Evolutionary conservation across 495 filamentous ascomycete species (phyloP).

Genomic region (Niebla homalea): DNA sequence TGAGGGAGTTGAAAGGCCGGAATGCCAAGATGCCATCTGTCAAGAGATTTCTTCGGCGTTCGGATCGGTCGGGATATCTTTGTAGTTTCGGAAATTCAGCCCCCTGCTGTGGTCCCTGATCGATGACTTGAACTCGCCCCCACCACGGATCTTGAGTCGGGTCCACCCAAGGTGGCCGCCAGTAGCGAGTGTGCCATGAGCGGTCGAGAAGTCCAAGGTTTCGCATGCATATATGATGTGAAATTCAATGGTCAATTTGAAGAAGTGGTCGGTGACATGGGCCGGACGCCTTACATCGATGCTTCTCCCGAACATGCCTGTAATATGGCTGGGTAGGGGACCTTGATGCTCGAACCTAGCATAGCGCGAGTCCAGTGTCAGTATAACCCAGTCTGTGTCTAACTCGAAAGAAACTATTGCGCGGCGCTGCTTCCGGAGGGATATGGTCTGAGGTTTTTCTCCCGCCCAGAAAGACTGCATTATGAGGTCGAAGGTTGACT

Average conservation of each 20-base stretch:
- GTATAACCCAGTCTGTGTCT: not conserved
- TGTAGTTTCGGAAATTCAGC: too few relatives aligned
- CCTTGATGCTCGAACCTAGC: not conserved
- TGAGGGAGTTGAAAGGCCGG: too few relatives aligned
- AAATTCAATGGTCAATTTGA: not conserved
- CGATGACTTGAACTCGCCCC: too few relatives aligned
- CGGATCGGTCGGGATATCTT: too few relatives aligned
- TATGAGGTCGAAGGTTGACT: not conserved
- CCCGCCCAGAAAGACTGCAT: not conserved
- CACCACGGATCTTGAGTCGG: too few relatives aligned
- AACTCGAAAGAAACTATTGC: not conserved
- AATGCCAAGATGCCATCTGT: too few relatives aligned
- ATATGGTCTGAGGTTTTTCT: not conserved
- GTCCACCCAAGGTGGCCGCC: too few relatives aligned
- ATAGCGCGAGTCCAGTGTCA: not conserved
- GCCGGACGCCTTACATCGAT: not conserved
- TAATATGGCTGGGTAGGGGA: not conserved
- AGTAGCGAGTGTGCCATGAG: not conserved
- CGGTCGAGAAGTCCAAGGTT: not conserved
- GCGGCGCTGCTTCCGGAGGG: not conserved
- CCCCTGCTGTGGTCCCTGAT: too few relatives aligned
- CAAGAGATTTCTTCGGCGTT: too few relatives aligned
- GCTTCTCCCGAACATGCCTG: not conserved
- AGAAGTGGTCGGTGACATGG: not conserved
- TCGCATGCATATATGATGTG: not conserved